A percentile compares a stretch with the other conserved stretches of the same genome.
These are phyloP conservation scores for Taphrina betulina DNA, from an alignment of 1,139 yeast genomes.

Conservation along the genomic window DNA sequence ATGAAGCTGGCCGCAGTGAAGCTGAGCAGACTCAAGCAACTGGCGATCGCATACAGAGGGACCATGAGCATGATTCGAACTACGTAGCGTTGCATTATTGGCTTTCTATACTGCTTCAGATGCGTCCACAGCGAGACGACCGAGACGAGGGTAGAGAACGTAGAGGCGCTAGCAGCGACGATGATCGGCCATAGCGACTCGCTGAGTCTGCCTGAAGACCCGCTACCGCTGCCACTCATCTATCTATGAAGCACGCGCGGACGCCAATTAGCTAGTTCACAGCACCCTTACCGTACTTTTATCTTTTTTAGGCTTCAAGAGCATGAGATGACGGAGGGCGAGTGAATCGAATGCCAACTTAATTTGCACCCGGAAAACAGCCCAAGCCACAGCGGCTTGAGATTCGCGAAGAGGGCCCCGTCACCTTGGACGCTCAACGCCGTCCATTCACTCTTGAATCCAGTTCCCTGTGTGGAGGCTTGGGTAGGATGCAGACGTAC, in stretches of 20 bases:
- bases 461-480: too few species aligned
- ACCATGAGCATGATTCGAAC: slow-evolving; percentile 69
- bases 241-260: too few species aligned
- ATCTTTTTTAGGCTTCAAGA: too few species aligned
- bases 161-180: slow-evolving; percentile 21
- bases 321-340: too few species aligned
- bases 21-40: slow-evolving; percentile 57
- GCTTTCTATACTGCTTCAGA: slow-evolving; percentile 74
- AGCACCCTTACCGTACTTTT: too few species aligned
- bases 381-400: too few species aligned
- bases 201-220: slow-evolving; percentile 27
- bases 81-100: slow-evolving; percentile 80
- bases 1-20: slow-evolving; percentile 53
- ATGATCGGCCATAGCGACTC: slow-evolving; percentile 30
- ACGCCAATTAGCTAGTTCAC: too few species aligned
- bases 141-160: slow-evolving; percentile 42
- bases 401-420: too few species aligned
- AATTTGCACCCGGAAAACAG: too few species aligned
- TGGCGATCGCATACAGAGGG: slow-evolving; percentile 57
- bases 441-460: too few species aligned
- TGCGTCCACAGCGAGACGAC: slow-evolving; percentile 54
- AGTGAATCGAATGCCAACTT: too few species aligned
- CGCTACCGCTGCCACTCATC: slow-evolving; percentile 24
- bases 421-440: too few species aligned
- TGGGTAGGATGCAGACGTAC: slow-evolving; percentile 50